Percentiles rank a stretch among this genome's conserved stretches.
These are phyloP conservation scores for Brassica balearica DNA, from an alignment of 441 rosid species.

Conservation along the genomic window DNA sequence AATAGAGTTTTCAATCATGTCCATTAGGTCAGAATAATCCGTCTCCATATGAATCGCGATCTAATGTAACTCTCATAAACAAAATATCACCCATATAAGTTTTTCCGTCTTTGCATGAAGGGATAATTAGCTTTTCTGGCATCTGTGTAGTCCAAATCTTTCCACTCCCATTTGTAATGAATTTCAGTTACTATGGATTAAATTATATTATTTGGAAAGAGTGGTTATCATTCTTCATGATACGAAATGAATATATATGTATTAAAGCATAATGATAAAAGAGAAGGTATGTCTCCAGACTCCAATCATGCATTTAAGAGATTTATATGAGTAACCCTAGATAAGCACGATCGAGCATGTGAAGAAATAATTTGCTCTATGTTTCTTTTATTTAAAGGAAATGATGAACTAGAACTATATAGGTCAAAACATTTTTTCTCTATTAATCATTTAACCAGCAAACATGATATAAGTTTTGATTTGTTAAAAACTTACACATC, in stretches of 20 bases:
- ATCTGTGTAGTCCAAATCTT: too few species aligned
- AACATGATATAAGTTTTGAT: slow-evolving; percentile 27
- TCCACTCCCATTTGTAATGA: background rate
- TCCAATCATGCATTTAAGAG: slow-evolving; percentile 24
- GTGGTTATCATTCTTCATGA: slow-evolving; percentile 24
- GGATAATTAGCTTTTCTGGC: too few species aligned
- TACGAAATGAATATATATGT: background rate
- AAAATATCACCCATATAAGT: too few species aligned
- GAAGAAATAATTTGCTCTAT: slow-evolving; percentile 37
- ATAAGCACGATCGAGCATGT: slow-evolving; percentile 40
- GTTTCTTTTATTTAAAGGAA: slow-evolving; percentile 30
- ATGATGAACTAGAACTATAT: slow-evolving; percentile 37
- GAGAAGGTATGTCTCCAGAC: slow-evolving; percentile 22
- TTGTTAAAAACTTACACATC: slow-evolving; percentile 29
- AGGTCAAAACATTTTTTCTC: slow-evolving; percentile 1
- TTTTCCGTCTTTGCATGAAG: too few species aligned
- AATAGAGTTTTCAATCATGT: too few species aligned
- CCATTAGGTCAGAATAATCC: too few species aligned
- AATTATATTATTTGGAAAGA: slow-evolving; percentile 18
- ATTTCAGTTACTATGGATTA: background rate
- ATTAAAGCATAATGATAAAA: slow-evolving; percentile 30
- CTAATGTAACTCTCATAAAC: too few species aligned
- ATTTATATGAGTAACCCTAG: slow-evolving; percentile 33
- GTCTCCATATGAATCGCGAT: too few species aligned
- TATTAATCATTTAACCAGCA: slow-evolving; percentile 19